These are phyloP conservation scores for Cardiosporidium cionae DNA, from an alignment of 169 alveolate genomes.

Conservation along the genomic window DNA sequence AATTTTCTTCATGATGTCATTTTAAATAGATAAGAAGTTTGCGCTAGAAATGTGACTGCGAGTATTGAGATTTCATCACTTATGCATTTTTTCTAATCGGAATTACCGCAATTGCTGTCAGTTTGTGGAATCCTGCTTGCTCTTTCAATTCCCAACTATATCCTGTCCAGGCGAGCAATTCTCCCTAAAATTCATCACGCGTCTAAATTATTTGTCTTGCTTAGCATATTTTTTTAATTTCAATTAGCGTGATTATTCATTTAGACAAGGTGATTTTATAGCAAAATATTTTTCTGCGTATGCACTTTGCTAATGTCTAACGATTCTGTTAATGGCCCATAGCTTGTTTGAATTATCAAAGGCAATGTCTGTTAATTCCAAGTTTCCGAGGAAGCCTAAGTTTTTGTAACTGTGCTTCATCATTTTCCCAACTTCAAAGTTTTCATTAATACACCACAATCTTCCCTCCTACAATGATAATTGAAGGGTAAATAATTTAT, in stretches of 20 bases:
- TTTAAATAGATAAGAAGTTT: no score
- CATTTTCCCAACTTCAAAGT: neutral
- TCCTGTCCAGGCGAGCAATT: constrained; percentile 19
- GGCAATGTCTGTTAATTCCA: neutral
- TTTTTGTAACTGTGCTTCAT: neutral
- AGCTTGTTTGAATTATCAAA: neutral
- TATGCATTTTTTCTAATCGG: no score
- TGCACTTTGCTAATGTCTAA: neutral
- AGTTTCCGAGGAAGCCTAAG: neutral
- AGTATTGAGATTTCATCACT: no score
- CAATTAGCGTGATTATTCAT: no score
- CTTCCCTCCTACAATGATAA: neutral
- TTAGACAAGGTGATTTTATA: no score
- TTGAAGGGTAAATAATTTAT: no score
- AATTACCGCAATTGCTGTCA: constrained; percentile 8
- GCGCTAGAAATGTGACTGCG: no score
- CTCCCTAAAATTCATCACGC: constrained; percentile 17
- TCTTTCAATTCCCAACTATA: constrained; percentile 12
- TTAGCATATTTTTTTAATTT: no score
- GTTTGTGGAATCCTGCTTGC: constrained; percentile 24
- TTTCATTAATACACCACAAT: neutral
- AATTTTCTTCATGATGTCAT: no score
- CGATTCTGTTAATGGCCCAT: neutral
- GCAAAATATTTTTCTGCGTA: no score
- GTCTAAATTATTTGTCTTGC: no score